Evolutionary conservation across 768 basidiomycete species (phyloP).

Genomic region (Russula sp.): DNA sequence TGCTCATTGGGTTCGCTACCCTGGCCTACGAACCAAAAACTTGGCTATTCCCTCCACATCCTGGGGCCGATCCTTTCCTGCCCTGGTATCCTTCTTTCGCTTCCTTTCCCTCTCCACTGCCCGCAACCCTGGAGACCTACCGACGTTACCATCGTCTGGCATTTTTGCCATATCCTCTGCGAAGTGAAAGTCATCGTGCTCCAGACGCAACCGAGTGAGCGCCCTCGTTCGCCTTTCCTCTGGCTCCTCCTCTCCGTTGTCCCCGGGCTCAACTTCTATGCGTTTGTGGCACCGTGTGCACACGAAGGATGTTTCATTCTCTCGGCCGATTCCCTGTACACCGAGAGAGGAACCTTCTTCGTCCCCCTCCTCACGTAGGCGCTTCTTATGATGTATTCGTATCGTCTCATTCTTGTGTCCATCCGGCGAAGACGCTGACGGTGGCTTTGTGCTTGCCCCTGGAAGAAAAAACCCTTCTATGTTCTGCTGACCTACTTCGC

Average conservation of each 20-base stretch:
- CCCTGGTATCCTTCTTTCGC: constrained; percentile 28
- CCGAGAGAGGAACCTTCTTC: constrained; percentile 1
- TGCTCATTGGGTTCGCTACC: not conserved
- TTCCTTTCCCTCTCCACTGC: constrained; percentile 20
- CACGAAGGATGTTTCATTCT: not conserved
- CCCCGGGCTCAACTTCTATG: constrained; percentile 21
- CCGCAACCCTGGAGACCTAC: constrained; percentile 9
- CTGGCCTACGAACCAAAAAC: constrained; percentile 33
- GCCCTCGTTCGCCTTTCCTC: constrained; percentile 24
- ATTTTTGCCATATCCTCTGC: constrained; percentile 65
- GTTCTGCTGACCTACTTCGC: constrained; percentile 72
- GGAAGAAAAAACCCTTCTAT: constrained; percentile 81
- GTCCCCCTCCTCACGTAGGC: constrained; percentile 15
- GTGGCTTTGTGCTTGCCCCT: constrained; percentile 21
- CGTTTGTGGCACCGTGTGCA: constrained; percentile 11
- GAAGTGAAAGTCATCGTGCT: constrained; percentile 88
- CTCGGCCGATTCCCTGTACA: not conserved
- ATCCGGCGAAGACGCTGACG: not conserved
- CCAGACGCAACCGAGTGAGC: constrained; percentile 43
- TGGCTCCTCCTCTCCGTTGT: constrained; percentile 26
- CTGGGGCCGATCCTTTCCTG: constrained; percentile 20
- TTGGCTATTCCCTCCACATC: constrained; percentile 37
- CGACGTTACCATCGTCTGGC: constrained; percentile 23
- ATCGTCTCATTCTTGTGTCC: not conserved
- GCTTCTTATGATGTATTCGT: constrained; percentile 21